These are phyloP conservation scores for Bimuria novae-zelandiae DNA, from an alignment of 2,329 filamentous ascomycete species.

Conservation along the genomic window DNA sequence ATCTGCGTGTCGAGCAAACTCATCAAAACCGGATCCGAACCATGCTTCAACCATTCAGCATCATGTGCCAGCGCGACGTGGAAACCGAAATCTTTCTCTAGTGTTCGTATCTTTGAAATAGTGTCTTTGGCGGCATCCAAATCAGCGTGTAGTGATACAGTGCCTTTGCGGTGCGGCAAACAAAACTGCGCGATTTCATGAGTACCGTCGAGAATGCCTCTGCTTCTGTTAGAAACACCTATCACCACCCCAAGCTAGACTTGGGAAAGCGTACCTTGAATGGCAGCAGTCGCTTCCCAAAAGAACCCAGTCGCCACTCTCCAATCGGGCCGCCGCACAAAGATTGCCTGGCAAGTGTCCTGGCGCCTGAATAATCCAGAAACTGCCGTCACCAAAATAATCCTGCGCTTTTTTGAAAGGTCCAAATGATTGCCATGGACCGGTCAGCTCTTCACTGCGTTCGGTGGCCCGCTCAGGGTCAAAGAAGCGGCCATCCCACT, in stretches of 20 bases:
- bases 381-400: slow-evolving; percentile 47
- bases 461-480: slow-evolving; percentile 36
- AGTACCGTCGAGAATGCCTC: slow-evolving; percentile 34
- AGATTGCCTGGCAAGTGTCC: slow-evolving; percentile 49
- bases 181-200: slow-evolving; percentile 34
- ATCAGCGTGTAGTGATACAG: slow-evolving; percentile 35
- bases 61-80: slow-evolving; percentile 40
- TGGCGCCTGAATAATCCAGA: slow-evolving; percentile 46
- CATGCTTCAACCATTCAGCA: slow-evolving; percentile 33
- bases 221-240: slow-evolving; percentile 13
- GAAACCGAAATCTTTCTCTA: slow-evolving; percentile 30
- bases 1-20: slow-evolving; percentile 33
- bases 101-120: slow-evolving; percentile 27
- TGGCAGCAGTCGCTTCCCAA: slow-evolving; percentile 43
- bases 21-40: slow-evolving; percentile 33
- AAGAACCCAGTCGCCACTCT: slow-evolving; percentile 36
- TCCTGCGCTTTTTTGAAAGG: slow-evolving; percentile 44
- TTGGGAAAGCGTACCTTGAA: slow-evolving; percentile 27
- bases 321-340: slow-evolving; percentile 32
- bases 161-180: slow-evolving; percentile 22
- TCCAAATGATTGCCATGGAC: slow-evolving; percentile 39
- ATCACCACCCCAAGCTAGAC: not conserved
- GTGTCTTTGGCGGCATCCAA: slow-evolving; percentile 31
- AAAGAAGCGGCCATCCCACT: slow-evolving; percentile 43
- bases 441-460: slow-evolving; percentile 31